Evolutionary conservation across 192 early-diverging fungal genomes (phyloP), one percentile per base, ranked within the genome.

Genomic region (Mortierella alpina): DNA sequence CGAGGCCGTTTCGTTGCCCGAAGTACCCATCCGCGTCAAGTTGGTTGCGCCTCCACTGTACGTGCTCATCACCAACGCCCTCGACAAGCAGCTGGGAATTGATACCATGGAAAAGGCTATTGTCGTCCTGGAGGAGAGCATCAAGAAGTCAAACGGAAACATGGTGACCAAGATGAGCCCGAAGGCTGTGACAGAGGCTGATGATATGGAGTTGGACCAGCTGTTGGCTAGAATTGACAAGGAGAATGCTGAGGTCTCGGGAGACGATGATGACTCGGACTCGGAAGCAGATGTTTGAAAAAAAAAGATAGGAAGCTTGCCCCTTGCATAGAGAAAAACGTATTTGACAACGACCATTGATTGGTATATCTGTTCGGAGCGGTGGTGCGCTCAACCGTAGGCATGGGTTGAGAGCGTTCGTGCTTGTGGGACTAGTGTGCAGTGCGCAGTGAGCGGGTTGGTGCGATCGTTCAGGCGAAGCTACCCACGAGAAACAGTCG

Each of bases 31-130:
- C 81, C 92, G 91, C 75, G 91, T 96, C 76, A 92, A 92, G 60
- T 91, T 97, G 69, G 91, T 99, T 57, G 96, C 97, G 1, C 95
- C 98, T 46, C 98, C 98, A n/a, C 85, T 95, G 51, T 99, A 98
- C 83, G 96, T 97, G 55, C 92, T 99, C 75, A 91, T 93, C 55
- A 93, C 95, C 14, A 92, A 92, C 59, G 90, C 93, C 17, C 68
- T 94, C 50, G 96, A 98, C 66, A 97, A 97, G 84, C 85, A 83
- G 39, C 73, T 86, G 48, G 98, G 96, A 64, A 90, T 99, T 75
- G 88, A 93, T 63, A 88, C 90, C 40, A 92, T 99, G 91, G 94
- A 98, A 83, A 91, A 92, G 81, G 95, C 95, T 39, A 91, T 99
- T 57, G 85, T 83, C 42, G 91, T 86, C 20, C 94, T 95, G 60